Evolutionary conservation across 345 rosid species (phyloP).

Genomic region (Syzygium oleosum): DNA sequence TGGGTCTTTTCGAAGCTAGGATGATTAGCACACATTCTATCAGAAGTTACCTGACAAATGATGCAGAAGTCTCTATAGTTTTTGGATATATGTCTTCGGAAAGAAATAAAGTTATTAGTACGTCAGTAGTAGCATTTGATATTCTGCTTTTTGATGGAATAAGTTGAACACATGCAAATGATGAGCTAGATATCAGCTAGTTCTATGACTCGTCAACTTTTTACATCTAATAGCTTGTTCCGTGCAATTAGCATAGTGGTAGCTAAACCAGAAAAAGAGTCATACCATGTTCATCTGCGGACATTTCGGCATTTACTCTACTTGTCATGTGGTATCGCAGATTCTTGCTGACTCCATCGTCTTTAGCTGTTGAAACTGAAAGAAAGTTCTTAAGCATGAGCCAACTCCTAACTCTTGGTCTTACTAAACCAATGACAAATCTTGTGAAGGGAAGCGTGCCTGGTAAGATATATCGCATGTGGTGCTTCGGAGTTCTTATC

Average conservation of each 20-base stretch:
- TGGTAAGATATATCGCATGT: conserved; percentile 58
- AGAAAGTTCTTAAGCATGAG: background rate
- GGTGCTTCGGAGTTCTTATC: conserved; percentile 36
- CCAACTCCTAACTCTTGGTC: background rate
- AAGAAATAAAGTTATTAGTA: background rate
- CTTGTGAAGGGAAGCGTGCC: conserved; percentile 23
- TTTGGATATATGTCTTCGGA: background rate
- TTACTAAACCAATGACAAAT: background rate
- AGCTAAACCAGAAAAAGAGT: background rate
- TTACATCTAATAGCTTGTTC: background rate
- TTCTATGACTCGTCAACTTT: background rate
- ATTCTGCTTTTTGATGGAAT: background rate
- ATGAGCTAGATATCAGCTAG: background rate
- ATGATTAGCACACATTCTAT: background rate
- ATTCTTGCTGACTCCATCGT: background rate
- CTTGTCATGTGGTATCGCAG: background rate
- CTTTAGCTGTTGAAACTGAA: background rate
- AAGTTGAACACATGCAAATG: background rate
- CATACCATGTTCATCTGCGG: background rate
- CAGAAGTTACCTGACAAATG: background rate
- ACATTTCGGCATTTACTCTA: background rate
- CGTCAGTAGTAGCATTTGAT: background rate
- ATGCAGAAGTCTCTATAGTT: background rate
- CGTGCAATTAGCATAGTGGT: background rate
- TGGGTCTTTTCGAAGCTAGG: background rate